Evolutionary conservation across 805 yeast species (phyloP), one percentile per base, ranked within the genome.

Genomic region (Hemisphaericaspora nanyangensis): DNA sequence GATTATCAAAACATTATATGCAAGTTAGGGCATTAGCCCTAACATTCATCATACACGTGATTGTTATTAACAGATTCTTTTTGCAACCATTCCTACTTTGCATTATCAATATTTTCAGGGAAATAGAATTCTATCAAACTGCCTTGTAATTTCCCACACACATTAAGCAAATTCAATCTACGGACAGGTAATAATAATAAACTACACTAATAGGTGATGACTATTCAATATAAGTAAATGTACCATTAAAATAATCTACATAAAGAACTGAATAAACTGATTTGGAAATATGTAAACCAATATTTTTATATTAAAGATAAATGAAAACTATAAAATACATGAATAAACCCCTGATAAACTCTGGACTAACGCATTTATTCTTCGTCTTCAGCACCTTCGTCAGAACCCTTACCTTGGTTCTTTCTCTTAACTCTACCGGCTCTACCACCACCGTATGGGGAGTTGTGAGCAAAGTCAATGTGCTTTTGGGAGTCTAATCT

Each of bases 401-500:
- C 83, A 54, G 66, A 74, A 56, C 70, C 76, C 72, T 78, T 76
- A 62, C 67, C 74, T 66, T 73, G 80, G 82, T 85, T 81, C 76
- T 80, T 87, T 85, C 98, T 88, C 84, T 93, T 95, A 68, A 88
- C 95, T 83, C 99, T 93, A 74, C 99, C 99, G 61, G 99, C 95
- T 81, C 99, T 91, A 63, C 96, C 99, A 79, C 99, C 99, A 75
- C 99, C 99, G 90, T 87, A 91, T 74, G 99, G 99, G 58, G 99
- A 93, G 73, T 87, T 88, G 71, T 93, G 85, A 64, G 99, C 95
- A 65, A 91, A 93, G 83, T 93, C 98, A 77, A 93, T 88, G 89
- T 93, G 98, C 86, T 93, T 93, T 79, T 93, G 99, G 58, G 99
- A 90, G 80, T 93, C 99, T 71, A 93, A 85, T 82, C 99, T 95